Conservation (phyloP, 495 filamentous ascomycete species). For the Geopyxis carbonaria region DNA sequence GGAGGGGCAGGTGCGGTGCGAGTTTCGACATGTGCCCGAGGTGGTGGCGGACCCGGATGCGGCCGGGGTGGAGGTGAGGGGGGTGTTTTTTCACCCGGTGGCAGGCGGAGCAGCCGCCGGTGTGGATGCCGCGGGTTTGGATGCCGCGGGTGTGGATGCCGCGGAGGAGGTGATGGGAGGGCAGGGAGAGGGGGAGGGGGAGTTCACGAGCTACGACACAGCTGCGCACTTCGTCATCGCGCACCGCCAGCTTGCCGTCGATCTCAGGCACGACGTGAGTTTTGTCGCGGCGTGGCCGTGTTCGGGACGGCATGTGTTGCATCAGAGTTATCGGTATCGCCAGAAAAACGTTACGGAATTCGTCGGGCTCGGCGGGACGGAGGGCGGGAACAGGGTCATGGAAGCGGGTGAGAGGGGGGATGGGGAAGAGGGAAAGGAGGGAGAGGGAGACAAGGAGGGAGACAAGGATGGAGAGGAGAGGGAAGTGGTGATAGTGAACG, state of each 20-base stretch:
- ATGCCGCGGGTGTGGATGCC: not conserved
- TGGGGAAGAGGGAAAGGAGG: too few species aligned
- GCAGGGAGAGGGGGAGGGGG: not conserved
- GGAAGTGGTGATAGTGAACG: not conserved
- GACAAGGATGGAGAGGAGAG: not conserved
- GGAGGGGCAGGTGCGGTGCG: not conserved
- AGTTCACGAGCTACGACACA: slow-evolving; percentile 2
- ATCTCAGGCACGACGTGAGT: slow-evolving; percentile 4
- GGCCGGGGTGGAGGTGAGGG: not conserved
- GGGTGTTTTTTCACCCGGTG: slow-evolving; percentile 1
- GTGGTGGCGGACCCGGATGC: not conserved
- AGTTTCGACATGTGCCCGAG: not conserved
- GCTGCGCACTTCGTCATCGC: slow-evolving; percentile 2
- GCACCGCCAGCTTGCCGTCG: not conserved
- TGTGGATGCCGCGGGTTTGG: too few species aligned
- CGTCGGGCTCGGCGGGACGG: not conserved
- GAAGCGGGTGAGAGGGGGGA: slow-evolving; percentile 1
- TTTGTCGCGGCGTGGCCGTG: slow-evolving; percentile 8
- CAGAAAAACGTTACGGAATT: too few species aligned
- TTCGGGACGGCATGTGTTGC: not conserved
- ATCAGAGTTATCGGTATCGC: not conserved
- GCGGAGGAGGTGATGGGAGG: not conserved
- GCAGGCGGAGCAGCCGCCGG: not conserved
- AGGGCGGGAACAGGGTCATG: not conserved
- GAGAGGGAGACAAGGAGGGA: too few species aligned